phyloP scores from a whole-genome alignment of 345 rosid species.

The Eucalyptus rudis region DNA sequence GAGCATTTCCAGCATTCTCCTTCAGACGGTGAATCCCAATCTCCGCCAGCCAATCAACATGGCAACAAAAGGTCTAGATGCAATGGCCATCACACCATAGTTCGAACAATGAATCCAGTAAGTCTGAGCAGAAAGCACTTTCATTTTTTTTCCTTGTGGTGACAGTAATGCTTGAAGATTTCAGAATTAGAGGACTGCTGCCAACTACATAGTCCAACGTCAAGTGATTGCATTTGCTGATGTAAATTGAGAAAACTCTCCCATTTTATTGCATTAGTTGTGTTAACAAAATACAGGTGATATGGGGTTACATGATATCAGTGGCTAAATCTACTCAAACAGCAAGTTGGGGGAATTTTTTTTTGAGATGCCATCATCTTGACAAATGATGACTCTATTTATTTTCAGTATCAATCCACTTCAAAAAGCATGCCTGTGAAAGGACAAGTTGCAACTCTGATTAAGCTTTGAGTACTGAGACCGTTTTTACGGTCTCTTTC shows the following conservation, averaged over 20 bases:
- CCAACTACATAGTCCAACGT: not conserved
- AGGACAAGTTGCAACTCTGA: not conserved
- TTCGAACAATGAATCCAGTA: not conserved
- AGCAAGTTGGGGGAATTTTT: not conserved
- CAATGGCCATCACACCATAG: not conserved
- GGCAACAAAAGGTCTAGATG: not conserved
- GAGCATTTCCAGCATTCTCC: not conserved
- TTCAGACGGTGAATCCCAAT: not conserved
- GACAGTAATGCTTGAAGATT: not conserved
- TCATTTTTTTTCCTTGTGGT: not conserved
- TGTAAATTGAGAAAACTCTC: not conserved
- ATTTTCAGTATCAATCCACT: not conserved
- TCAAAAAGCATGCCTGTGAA: not conserved
- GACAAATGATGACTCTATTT: not conserved
- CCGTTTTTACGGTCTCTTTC: conserved; percentile 40
- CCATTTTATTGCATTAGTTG: not conserved
- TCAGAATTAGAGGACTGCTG: not conserved
- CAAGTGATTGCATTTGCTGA: not conserved
- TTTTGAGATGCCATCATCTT: not conserved
- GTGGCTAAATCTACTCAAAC: not conserved
- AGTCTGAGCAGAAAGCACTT: not conserved
- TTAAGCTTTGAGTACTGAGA: conserved; percentile 17
- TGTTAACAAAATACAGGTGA: not conserved
- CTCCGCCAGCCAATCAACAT: not conserved
- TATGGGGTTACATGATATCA: not conserved